Evolutionary conservation across 441 rosid species (phyloP).

Genomic region (Pelargonium myrrhifolium): DNA sequence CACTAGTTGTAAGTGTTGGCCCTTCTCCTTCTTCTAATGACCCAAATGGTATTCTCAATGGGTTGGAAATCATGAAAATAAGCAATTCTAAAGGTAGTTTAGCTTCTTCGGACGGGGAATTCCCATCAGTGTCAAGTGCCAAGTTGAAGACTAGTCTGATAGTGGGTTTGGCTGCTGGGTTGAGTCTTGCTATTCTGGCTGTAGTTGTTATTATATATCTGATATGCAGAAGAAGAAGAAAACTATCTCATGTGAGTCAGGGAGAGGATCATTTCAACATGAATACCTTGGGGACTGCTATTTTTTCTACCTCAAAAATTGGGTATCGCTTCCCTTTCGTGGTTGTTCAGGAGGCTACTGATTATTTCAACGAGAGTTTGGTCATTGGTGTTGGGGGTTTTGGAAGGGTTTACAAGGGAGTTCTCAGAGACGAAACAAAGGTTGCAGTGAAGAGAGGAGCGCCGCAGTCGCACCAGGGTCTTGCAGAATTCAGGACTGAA

Average conservation of each 20-base stretch:
- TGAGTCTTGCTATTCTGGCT: conserved; percentile 27
- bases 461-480: conserved; percentile 21
- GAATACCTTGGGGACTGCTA: conserved; percentile 14
- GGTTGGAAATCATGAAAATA: conserved; percentile 77
- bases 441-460: conserved; percentile 23
- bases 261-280: conserved; percentile 26
- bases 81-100: conserved; percentile 52
- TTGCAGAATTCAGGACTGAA: conserved; percentile 23
- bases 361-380: conserved; percentile 18
- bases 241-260: conserved; percentile 27
- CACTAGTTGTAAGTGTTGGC: conserved; percentile 54
- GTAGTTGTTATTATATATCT: conserved; percentile 21
- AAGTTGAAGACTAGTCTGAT: conserved; percentile 27
- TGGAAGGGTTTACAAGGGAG: conserved; percentile 22
- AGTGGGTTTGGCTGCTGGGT: conserved; percentile 38
- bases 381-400: conserved; percentile 21
- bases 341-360: conserved; percentile 21
- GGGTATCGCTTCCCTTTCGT: conserved; percentile 70
- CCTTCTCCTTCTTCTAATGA: conserved; percentile 25
- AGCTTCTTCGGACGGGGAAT: conserved; percentile 27
- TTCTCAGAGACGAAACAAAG: conserved; percentile 12
- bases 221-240: conserved; percentile 37
- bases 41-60: conserved; percentile 61
- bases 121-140: conserved; percentile 20
- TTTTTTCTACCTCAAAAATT: conserved; percentile 64